Percentiles rank a stretch among this genome's conserved stretches.
These are phyloP conservation scores for Linnemannia elongata DNA, from an alignment of 192 early-diverging fungal genomes.

Conservation along the genomic window DNA sequence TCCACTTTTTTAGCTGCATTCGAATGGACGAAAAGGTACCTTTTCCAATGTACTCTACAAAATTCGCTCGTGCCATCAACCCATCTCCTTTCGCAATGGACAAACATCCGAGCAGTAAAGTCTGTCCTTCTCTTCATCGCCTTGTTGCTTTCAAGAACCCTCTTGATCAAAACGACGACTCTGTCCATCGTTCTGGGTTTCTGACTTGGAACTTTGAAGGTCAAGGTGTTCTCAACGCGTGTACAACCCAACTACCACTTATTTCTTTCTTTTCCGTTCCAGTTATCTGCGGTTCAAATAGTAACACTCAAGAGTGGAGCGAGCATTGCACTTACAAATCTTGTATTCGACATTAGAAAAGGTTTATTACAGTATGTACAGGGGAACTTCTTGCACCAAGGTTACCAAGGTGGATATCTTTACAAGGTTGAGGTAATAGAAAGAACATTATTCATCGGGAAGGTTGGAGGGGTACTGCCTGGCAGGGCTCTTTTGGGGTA, in stretches of 20 bases:
- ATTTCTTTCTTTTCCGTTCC: not conserved
- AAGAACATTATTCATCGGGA: not conserved
- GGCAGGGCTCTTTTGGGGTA: constrained; percentile 45
- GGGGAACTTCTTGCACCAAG: not conserved
- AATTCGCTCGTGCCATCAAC: not conserved
- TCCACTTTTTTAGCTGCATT: not conserved
- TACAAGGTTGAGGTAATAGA: not conserved
- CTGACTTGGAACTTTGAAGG: not conserved
- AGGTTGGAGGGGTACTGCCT: constrained; percentile 5
- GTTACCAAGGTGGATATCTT: not conserved
- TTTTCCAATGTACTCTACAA: not conserved
- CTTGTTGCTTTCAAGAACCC: not conserved
- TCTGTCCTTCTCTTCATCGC: not conserved
- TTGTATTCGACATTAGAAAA: not conserved
- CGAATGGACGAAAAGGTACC: not conserved
- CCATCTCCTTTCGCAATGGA: not conserved
- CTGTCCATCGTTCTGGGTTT: not conserved
- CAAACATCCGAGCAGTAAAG: not conserved
- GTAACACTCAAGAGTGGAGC: not conserved
- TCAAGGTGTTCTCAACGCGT: not conserved
- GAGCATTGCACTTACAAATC: not conserved
- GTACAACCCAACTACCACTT: not conserved
- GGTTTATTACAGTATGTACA: not conserved
- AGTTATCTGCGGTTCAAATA: not conserved
- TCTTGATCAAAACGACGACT: not conserved